These are phyloP conservation scores for Solanum stenotomum DNA, from an alignment of 257 asterid species.

Conservation along the genomic window DNA sequence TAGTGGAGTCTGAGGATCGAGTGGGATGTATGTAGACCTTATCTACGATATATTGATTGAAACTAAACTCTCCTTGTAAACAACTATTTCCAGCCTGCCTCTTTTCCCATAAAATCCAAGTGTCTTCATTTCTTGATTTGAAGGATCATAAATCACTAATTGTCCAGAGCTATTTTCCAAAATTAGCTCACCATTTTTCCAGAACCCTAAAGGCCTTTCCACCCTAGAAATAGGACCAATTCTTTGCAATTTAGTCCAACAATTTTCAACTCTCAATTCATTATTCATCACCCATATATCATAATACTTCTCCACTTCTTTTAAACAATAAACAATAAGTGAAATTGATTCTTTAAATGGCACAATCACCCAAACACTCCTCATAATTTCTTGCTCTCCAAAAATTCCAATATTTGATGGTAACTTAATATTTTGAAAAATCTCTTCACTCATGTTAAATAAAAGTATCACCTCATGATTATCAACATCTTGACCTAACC, in stretches of 20 bases:
- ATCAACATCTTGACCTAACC: conserved; percentile 50
- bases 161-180: conserved; percentile 30
- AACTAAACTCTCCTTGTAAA: conserved; percentile 31
- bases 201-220: conserved; percentile 48
- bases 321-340: conserved; percentile 30
- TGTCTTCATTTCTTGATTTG: conserved; percentile 6
- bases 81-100: conserved; percentile 40
- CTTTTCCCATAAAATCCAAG: conserved; percentile 45
- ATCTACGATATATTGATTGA: neutral
- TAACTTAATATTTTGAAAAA: conserved; percentile 28
- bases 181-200: conserved; percentile 22
- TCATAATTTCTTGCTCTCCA: conserved; percentile 22
- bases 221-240: conserved; percentile 41
- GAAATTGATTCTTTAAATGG: conserved; percentile 29
- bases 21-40: neutral
- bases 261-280: conserved; percentile 9
- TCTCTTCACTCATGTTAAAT: conserved; percentile 24
- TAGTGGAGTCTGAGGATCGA: no score
- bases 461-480: conserved; percentile 28
- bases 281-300: conserved; percentile 34
- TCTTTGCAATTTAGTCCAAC: conserved; percentile 28
- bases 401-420: conserved; percentile 25
- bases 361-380: conserved; percentile 38
- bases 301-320: conserved; percentile 23
- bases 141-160: conserved; percentile 24